phyloP scores from a whole-genome alignment of 2,329 filamentous ascomycete species.

The Fusarium irregulare region DNA sequence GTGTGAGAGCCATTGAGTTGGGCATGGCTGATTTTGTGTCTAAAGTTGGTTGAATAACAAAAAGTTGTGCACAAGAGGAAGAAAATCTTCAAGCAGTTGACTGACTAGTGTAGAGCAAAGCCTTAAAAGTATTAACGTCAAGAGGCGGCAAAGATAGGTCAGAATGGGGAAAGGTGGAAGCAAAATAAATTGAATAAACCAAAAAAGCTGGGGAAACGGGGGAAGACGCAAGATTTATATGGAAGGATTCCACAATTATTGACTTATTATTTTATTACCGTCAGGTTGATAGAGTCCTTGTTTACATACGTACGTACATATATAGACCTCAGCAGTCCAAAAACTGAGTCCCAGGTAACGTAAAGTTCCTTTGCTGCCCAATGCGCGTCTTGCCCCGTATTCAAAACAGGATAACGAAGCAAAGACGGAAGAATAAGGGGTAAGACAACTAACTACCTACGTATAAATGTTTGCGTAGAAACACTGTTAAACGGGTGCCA shows the following conservation, averaged over 20 bases:
- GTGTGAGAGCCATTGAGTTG: constrained; percentile 46
- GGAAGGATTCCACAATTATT: constrained; percentile 23
- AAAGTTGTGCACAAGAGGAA: constrained; percentile 3
- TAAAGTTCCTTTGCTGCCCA: constrained; percentile 47
- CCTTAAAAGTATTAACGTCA: not conserved
- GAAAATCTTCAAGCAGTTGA: constrained; percentile 2
- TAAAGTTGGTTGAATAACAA: constrained; percentile 8
- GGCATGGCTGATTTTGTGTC: constrained; percentile 42
- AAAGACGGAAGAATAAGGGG: constrained; percentile 38
- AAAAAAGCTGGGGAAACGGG: constrained; percentile 32
- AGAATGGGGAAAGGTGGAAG: constrained; percentile 11
- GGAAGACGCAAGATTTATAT: constrained; percentile 25
- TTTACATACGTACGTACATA: constrained; percentile 36
- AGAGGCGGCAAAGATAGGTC: constrained; percentile 3
- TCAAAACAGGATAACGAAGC: constrained; percentile 30
- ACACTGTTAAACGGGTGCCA: constrained; percentile 23
- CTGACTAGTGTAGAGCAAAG: not conserved
- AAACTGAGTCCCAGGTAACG: constrained; percentile 33
- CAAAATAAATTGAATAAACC: constrained; percentile 17
- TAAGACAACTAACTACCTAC: constrained; percentile 3
- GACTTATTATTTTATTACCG: not conserved
- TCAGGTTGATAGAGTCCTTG: constrained; percentile 21
- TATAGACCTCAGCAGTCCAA: constrained; percentile 7
- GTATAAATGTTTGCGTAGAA: constrained; percentile 3
- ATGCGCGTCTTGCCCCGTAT: constrained; percentile 41